phyloP scores from a whole-genome alignment of 1,284 basidiomycete genomes.

The Schizopora paradoxa region DNA sequence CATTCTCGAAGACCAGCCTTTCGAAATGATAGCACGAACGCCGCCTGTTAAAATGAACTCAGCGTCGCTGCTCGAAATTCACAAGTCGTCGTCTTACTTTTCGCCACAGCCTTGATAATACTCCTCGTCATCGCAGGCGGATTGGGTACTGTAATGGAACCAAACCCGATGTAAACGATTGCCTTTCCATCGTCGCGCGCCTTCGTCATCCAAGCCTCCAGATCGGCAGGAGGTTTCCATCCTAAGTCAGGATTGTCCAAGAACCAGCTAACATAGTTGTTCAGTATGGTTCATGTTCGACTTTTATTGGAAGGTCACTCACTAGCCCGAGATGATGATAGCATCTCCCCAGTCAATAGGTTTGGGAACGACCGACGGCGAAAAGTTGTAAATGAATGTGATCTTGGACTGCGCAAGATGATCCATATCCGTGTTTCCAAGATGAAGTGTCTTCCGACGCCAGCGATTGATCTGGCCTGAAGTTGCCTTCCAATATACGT shows the following conservation, averaged over 20 bases:
- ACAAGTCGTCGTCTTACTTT: slow-evolving; percentile 35
- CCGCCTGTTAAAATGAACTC: slow-evolving; percentile 34
- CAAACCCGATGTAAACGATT: slow-evolving; percentile 74
- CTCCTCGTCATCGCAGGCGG: slow-evolving; percentile 58
- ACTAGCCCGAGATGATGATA: slow-evolving; percentile 59
- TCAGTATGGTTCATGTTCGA: slow-evolving; percentile 1
- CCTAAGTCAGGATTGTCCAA: slow-evolving; percentile 56
- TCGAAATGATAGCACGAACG: slow-evolving; percentile 70
- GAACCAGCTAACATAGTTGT: slow-evolving; percentile 45
- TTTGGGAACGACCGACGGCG: slow-evolving; percentile 56
- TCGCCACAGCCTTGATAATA: slow-evolving; percentile 62
- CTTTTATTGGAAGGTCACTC: slow-evolving; percentile 21
- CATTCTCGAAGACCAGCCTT: slow-evolving; percentile 71
- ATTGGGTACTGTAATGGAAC: slow-evolving; percentile 68
- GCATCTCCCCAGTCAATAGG: slow-evolving; percentile 76
- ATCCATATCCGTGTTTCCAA: slow-evolving; percentile 62
- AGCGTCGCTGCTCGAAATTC: slow-evolving; percentile 4
- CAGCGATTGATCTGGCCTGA: slow-evolving; percentile 72
- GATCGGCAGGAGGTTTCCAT: slow-evolving; percentile 50
- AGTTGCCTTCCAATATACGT: slow-evolving; percentile 73
- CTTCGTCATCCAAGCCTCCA: slow-evolving; percentile 51
- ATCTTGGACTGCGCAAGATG: slow-evolving; percentile 61
- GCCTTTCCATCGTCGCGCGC: slow-evolving; percentile 55
- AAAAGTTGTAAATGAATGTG: slow-evolving; percentile 71
- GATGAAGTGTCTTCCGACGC: slow-evolving; percentile 50